These are phyloP conservation scores for Solanum aculeatissimum DNA, from an alignment of 305 asterid species.

Conservation along the genomic window DNA sequence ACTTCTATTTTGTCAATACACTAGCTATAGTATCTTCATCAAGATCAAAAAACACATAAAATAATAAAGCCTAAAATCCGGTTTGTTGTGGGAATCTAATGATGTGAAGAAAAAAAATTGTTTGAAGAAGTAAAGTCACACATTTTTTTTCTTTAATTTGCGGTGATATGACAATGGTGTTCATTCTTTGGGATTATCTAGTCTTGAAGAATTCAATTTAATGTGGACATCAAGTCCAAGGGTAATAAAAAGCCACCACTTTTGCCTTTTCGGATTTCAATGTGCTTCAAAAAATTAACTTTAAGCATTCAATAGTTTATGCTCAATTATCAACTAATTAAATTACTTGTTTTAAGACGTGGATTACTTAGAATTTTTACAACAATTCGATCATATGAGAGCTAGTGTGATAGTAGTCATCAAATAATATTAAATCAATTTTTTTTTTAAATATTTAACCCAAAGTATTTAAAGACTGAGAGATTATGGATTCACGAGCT, in stretches of 20 bases:
- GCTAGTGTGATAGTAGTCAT: not conserved
- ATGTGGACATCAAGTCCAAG: not conserved
- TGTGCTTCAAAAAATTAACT: not conserved
- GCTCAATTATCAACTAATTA: not conserved
- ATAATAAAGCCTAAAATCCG: not conserved
- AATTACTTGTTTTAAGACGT: not conserved
- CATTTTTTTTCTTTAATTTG: not conserved
- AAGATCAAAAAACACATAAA: not conserved
- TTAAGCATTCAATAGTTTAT: not conserved
- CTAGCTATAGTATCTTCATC: not conserved
- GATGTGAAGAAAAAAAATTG: not conserved
- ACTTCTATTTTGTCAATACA: not conserved
- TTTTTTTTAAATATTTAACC: not conserved
- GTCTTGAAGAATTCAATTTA: not conserved
- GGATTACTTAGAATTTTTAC: too few relatives aligned
- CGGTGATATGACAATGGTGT: not conserved
- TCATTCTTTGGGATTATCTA: not conserved
- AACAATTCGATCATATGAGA: not conserved
- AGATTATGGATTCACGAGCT: too few relatives aligned
- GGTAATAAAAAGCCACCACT: slow-evolving; percentile 2
- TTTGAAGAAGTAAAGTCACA: not conserved
- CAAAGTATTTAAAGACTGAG: too few relatives aligned
- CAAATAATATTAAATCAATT: not conserved
- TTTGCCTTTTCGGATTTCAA: not conserved
- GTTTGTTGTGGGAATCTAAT: not conserved